Evolutionary conservation across 805 yeast species (phyloP).

Genomic region (Metschnikowia sp.): DNA sequence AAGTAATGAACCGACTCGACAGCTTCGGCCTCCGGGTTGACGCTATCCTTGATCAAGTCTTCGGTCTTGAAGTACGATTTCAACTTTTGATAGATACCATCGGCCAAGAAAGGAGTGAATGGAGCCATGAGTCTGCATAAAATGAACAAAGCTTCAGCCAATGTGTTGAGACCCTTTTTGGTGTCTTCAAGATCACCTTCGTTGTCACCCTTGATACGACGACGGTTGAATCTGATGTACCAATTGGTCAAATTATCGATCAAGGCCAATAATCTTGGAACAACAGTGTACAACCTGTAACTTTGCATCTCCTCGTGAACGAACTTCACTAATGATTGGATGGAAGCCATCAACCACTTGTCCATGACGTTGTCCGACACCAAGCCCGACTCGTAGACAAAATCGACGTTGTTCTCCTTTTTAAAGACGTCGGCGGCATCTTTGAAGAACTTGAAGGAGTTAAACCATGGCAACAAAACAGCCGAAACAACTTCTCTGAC

Average conservation of each 20-base stretch:
- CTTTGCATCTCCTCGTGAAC: conserved; percentile 87
- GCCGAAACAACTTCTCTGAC: conserved; percentile 96
- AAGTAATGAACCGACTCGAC: conserved; percentile 89
- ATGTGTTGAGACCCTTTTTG: conserved; percentile 79
- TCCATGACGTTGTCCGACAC: conserved; percentile 90
- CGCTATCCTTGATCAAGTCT: conserved; percentile 42
- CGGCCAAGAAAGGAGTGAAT: conserved; percentile 94
- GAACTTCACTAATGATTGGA: conserved; percentile 82
- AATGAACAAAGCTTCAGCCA: conserved; percentile 85
- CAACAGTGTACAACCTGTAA: conserved; percentile 93
- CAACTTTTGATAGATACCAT: conserved; percentile 78
- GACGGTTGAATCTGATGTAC: conserved; percentile 97
- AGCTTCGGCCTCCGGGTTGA: conserved; percentile 50
- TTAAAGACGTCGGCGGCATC: conserved; percentile 85
- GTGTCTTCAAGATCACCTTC: conserved; percentile 85
- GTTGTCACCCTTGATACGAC: conserved; percentile 85
- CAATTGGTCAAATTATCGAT: conserved; percentile 96
- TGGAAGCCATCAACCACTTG: conserved; percentile 94
- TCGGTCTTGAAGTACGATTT: conserved; percentile 58
- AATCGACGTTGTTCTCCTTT: conserved; percentile 69
- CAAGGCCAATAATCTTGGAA: conserved; percentile 82
- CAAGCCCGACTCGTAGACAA: conserved; percentile 63
- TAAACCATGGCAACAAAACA: conserved; percentile 98
- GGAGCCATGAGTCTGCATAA: conserved; percentile 98
- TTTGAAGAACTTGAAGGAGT: conserved; percentile 92